Percentiles rank a stretch among this genome's conserved stretches.
Evolutionary conservation across 1,284 basidiomycete genomes (phyloP).

Genomic region (Ustilago cynodontis): DNA sequence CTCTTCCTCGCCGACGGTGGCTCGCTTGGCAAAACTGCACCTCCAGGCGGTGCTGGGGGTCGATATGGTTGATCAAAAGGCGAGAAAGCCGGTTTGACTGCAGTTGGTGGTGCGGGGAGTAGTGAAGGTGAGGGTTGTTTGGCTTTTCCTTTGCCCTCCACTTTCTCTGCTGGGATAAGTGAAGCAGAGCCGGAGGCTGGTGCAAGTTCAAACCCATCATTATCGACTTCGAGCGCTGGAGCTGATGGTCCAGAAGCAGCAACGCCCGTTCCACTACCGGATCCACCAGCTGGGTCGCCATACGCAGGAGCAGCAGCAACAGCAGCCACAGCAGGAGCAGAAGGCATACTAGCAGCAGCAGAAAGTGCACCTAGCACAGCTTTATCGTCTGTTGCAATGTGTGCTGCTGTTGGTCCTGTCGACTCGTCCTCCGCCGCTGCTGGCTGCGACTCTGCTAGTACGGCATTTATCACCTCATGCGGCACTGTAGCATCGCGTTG

Average conservation of each 20-base stretch:
- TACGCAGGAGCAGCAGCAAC: constrained; percentile 42
- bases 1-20: constrained; percentile 24
- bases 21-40: not conserved
- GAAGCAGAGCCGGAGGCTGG: not conserved
- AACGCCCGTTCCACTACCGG: not conserved
- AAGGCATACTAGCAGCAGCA: constrained; percentile 49
- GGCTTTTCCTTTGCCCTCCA: constrained; percentile 35
- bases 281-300: constrained; percentile 1
- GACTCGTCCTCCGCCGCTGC: constrained; percentile 8
- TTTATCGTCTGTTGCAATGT: constrained; percentile 63
- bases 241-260: constrained; percentile 39
- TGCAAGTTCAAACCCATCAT: constrained; percentile 55
- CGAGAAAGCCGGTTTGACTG: constrained; percentile 48
- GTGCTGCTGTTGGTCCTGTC: constrained; percentile 30
- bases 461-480: constrained; percentile 37
- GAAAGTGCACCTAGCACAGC: constrained; percentile 47
- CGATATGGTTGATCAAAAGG: constrained; percentile 59
- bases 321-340: constrained; percentile 24
- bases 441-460: not conserved
- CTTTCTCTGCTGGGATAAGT: not conserved
- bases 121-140: constrained; percentile 7
- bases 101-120: constrained; percentile 46
- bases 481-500: constrained; percentile 34
- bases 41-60: constrained; percentile 18
- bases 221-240: constrained; percentile 43